Evolutionary conservation across 1,284 basidiomycete genomes (phyloP), one percentile per base, ranked within the genome.

Genomic region (Filobasidium uniguttulatum): DNA sequence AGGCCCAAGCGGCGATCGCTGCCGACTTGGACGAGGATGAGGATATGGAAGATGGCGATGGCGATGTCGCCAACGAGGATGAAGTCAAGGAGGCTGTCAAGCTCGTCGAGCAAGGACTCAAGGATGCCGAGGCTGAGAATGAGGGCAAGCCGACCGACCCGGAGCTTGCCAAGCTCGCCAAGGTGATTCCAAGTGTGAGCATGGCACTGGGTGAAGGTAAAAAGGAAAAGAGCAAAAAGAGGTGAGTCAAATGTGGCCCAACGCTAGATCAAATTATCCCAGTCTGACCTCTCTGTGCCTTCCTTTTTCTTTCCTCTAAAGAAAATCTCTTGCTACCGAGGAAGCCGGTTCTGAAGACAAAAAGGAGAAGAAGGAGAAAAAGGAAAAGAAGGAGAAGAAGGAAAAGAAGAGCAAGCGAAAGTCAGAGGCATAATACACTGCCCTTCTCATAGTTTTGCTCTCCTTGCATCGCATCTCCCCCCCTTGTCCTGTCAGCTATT

Each of bases 351-450:
- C 43, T 28, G 80, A 80, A 31, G 46, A 34, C 26, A 45, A 44
- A 28, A 35, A 36, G 23, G 33, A 38, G 5, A 55, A 55, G 48
- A 55, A 83, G 56, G 80, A 78, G 37, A 85, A 85, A 69, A 83
- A 85, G 70, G 82, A 84, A 64, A 86, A 83, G 71, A 83, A 81
- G 69, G 78, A 77, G 44, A 78, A 81, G 71, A 84, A 84, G 71
- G 73, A 66, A 52, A 66, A 69, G 58, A 65, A 66, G 55, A 69
- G 76, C 65, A 71, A 75, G 56, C 72, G 68, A 9, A 74, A 76
- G 62, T 67, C 64, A 48, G 72, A 53, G 35, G 47, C 34, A 20
- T 44, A 30, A 45, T n/a, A n/a, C n/a, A n/a, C n/a, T n/a, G n/a
- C n/a, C n/a, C n/a, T n/a, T n/a, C n/a, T n/a, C n/a, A n/a, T n/a